These are phyloP conservation scores for Spergularia azorica DNA, from an alignment of 179 eudicot species.

Conservation along the genomic window DNA sequence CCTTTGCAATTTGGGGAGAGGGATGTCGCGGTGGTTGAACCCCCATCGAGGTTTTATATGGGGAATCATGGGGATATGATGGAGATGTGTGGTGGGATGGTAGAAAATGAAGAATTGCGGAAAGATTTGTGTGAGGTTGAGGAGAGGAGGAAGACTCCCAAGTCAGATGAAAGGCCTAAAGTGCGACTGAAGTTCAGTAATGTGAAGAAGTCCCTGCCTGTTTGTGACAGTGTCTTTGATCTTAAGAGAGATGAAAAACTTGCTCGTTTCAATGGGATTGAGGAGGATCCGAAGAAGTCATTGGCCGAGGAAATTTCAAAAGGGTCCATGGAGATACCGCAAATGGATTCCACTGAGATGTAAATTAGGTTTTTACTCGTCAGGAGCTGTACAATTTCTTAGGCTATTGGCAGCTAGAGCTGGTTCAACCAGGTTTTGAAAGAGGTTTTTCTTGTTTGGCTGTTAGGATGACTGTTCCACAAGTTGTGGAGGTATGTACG, in stretches of 20 bases:
- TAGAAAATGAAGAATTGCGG: slow-evolving; percentile 26
- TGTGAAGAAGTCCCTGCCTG: slow-evolving; percentile 39
- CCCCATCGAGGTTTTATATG: slow-evolving; percentile 43
- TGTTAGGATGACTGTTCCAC: slow-evolving; percentile 36
- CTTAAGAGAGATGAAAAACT: slow-evolving; percentile 32
- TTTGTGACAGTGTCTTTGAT: slow-evolving; percentile 19
- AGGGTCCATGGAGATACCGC: slow-evolving; percentile 45
- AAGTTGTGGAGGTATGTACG: slow-evolving; percentile 60
- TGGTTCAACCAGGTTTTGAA: slow-evolving; percentile 36
- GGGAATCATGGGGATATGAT: slow-evolving; percentile 46
- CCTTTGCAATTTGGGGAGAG: slow-evolving; percentile 61
- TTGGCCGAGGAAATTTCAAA: slow-evolving; percentile 47
- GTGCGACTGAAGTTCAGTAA: slow-evolving; percentile 46
- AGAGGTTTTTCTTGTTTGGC: slow-evolving; percentile 42
- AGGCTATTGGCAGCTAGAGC: slow-evolving; percentile 46
- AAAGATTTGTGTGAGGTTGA: slow-evolving; percentile 33
- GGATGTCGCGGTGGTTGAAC: slow-evolving; percentile 43
- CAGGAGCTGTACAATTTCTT: slow-evolving; percentile 54
- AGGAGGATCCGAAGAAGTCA: slow-evolving; percentile 44
- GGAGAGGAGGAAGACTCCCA: slow-evolving; percentile 26
- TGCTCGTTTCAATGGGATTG: slow-evolving; percentile 38
- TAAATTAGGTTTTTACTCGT: slow-evolving; percentile 48
- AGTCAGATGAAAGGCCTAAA: slow-evolving; percentile 45
- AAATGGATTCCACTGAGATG: slow-evolving; percentile 44
- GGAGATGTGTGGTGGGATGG: slow-evolving; percentile 32